Base-by-base conservation (phyloP, 768 basidiomycete genomes). In the Hygrophoropsis aurantiaca region DNA sequence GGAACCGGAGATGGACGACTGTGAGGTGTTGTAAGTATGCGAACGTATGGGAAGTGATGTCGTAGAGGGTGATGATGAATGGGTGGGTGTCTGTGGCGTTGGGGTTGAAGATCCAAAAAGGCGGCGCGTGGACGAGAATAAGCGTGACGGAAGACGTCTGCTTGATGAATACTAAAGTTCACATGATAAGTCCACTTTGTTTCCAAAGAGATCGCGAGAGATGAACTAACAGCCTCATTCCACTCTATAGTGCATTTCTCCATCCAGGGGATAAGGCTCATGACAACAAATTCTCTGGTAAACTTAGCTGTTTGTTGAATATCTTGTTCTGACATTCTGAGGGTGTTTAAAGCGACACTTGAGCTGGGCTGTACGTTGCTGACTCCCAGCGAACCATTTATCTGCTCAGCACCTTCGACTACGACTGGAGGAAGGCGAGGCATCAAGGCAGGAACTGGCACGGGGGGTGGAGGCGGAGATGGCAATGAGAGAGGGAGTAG, bases 251-350 rank as follows among this genome's bases (percentile, higher is more conserved):
- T 88, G 64, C 85, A 86, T 58, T 86, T 90, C 69, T 98, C 95
- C 91, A 98, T 94, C 90, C 90, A 97, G 1, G 94, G 94, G 3
- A 97, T 65, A 37, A 98, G 67, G 59, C 89, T 94, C 82, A 89
- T 91, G 10, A 85, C 83, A 3, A 91, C 75, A 55, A 97, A 87
- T 64, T 97, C 94, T 37, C 93, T 79, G 9, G 90, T 78, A 57
- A 97, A 92, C 44, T 81, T 79, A 0, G 83, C 82, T 5, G 84
- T 79, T 55, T 82, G 78, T 44, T 85, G 78, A 11, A 91, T 86
- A 67, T 95, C 93, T 39, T 70, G 67, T 56, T 91, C 83, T 8
- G 71, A 73, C 70, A 94, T 70, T 25, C 70, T 66, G 32, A 91
- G 56, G 9, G 64, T 61, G 41, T 66, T 68, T 11, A 62, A 52